Conservation (phyloP, 345 rosid genomes). For the Anacardium occidentale region DNA sequence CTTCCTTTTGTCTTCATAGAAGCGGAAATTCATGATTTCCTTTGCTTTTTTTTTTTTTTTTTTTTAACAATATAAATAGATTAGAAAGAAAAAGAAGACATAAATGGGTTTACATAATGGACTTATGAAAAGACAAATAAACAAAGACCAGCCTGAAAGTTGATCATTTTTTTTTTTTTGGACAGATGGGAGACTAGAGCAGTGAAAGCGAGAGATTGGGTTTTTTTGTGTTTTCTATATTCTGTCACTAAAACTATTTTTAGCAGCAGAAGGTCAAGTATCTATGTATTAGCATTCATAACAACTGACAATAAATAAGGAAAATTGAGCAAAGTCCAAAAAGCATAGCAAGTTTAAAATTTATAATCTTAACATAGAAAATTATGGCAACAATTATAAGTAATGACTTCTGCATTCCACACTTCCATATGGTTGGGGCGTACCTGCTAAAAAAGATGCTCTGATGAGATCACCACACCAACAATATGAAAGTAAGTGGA, state of each 20-base stretch:
- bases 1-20: too few relatives aligned
- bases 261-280: not conserved
- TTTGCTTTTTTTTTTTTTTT: too few relatives aligned
- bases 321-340: not conserved
- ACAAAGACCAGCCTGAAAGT: too few relatives aligned
- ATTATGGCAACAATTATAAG: not conserved
- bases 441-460: constrained; percentile 74
- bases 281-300: not conserved
- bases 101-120: too few relatives aligned
- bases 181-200: too few relatives aligned
- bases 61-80: too few relatives aligned
- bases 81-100: too few relatives aligned
- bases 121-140: too few relatives aligned
- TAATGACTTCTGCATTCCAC: not conserved
- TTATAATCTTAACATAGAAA: not conserved
- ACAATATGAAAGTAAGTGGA: constrained; percentile 87
- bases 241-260: not conserved
- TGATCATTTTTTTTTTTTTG: too few relatives aligned
- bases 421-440: not conserved
- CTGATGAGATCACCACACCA: constrained; percentile 96
- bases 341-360: not conserved
- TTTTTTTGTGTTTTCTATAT: not conserved
- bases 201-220: not conserved
- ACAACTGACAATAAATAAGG: not conserved
- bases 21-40: too few relatives aligned